These are phyloP conservation scores for Paramecium caudatum DNA, from an alignment of 73 alveolate genomes.

Conservation along the genomic window DNA sequence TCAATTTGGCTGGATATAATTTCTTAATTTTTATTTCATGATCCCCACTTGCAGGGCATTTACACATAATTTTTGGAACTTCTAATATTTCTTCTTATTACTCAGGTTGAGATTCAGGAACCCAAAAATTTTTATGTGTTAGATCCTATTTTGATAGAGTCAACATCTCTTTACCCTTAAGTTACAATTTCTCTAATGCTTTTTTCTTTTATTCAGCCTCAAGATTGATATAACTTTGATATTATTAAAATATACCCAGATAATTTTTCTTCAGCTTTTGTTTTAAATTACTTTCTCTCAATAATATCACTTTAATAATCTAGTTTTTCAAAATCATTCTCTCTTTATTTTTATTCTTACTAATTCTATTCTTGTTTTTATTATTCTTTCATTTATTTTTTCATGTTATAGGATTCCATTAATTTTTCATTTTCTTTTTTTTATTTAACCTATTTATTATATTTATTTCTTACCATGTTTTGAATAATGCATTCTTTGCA, in stretches of 20 bases:
- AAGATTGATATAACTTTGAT: not conserved
- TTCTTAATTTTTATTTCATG: slow-evolving; percentile 81
- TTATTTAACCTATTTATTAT: slow-evolving; percentile 68
- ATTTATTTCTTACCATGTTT: slow-evolving; percentile 78
- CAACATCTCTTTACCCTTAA: slow-evolving; percentile 53
- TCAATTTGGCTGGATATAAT: slow-evolving; percentile 76
- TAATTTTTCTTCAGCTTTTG: slow-evolving; percentile 79
- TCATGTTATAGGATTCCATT: slow-evolving; percentile 70
- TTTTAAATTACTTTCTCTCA: slow-evolving; percentile 46
- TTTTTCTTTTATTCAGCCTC: not conserved
- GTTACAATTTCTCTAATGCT: slow-evolving; percentile 49
- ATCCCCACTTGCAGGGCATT: slow-evolving; percentile 83
- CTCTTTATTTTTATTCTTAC: slow-evolving; percentile 75
- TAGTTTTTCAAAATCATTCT: slow-evolving; percentile 67
- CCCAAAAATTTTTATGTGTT: slow-evolving; percentile 78
- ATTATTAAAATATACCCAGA: not conserved
- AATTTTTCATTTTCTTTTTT: slow-evolving; percentile 85
- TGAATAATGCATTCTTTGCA: slow-evolving; percentile 92
- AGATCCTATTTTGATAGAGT: slow-evolving; percentile 11
- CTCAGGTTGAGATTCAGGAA: slow-evolving; percentile 81
- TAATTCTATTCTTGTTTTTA: slow-evolving; percentile 16
- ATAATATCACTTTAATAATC: slow-evolving; percentile 51
- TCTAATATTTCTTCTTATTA: slow-evolving; percentile 73
- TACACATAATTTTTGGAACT: slow-evolving; percentile 75
- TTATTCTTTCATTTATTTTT: slow-evolving; percentile 53